Conservation (phyloP, 148 eudicot species). For the Amaranthus cruentus region DNA sequence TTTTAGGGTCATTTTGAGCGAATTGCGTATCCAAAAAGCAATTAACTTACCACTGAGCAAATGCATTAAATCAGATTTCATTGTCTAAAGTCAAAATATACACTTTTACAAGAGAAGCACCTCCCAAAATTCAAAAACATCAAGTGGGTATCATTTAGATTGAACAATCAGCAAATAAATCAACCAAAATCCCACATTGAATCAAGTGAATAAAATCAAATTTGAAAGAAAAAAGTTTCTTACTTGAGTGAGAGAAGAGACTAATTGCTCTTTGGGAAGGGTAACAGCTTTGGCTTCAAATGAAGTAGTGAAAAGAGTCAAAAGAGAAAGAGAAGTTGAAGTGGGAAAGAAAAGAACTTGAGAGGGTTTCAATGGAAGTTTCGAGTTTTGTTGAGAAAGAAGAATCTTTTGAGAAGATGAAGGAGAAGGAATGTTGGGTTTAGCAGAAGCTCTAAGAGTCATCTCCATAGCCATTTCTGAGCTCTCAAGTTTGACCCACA, state of each 20-base stretch:
- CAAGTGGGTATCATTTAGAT: background rate
- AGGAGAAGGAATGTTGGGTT: slow-evolving; percentile 35
- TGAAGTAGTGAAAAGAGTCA: slow-evolving; percentile 51
- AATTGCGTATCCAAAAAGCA: no score
- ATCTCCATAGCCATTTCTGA: slow-evolving; percentile 35
- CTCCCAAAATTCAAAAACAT: background rate
- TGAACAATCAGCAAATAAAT: background rate
- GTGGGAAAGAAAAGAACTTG: slow-evolving; percentile 35
- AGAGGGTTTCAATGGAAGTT: slow-evolving; percentile 28
- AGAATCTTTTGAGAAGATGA: slow-evolving; percentile 34
- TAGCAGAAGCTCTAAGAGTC: slow-evolving; percentile 56
- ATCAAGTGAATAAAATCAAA: background rate
- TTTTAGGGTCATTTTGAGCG: no score
- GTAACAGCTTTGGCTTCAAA: slow-evolving; percentile 52
- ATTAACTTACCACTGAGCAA: background rate
- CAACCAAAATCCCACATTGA: background rate
- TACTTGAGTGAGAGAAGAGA: slow-evolving; percentile 88
- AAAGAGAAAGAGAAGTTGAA: slow-evolving; percentile 51
- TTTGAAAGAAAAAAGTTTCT: background rate
- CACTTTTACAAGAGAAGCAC: background rate
- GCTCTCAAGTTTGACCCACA: background rate
- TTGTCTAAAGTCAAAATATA: background rate
- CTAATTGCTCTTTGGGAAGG: slow-evolving; percentile 72
- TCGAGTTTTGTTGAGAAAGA: slow-evolving; percentile 27
- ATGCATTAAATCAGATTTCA: background rate